phyloP scores from a whole-genome alignment of 805 yeast genomes.

The Tetrapisispora taiwanensis region DNA sequence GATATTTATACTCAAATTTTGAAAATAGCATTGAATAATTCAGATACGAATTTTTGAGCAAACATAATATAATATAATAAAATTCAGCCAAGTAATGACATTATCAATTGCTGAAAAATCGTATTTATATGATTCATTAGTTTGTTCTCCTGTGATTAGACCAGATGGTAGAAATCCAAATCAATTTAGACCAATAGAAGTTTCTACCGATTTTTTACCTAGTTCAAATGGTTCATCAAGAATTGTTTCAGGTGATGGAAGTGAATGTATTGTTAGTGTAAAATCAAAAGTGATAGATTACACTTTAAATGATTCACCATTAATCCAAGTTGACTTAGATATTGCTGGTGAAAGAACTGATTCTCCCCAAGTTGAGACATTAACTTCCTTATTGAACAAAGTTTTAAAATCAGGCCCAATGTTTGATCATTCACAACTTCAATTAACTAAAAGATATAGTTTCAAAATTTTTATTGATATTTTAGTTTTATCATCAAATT shows the following conservation, averaged over 20 bases:
- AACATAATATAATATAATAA: too few relatives aligned
- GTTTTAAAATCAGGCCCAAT: conserved; percentile 15
- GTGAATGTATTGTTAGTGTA: conserved; percentile 86
- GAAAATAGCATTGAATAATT: too few relatives aligned
- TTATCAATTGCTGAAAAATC: conserved; percentile 69
- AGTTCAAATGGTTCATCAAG: conserved; percentile 89
- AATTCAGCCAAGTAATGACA: conserved; percentile 49
- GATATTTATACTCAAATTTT: too few relatives aligned
- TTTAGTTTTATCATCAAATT: conserved; percentile 61
- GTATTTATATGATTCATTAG: conserved; percentile 65
- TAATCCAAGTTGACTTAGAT: conserved; percentile 71
- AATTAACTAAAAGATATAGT: conserved; percentile 62
- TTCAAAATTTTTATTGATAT: conserved; percentile 74
- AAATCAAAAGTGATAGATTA: conserved; percentile 69
- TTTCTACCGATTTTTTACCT: conserved; percentile 70
- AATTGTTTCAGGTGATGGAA: conserved; percentile 77
- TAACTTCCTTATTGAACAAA: conserved; percentile 44
- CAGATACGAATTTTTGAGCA: too few relatives aligned
- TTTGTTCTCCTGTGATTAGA: conserved; percentile 50
- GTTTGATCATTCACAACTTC: conserved; percentile 43
- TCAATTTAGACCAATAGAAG: conserved; percentile 82
- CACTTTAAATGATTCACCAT: conserved; percentile 36
- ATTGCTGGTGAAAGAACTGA: conserved; percentile 76
- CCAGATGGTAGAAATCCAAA: conserved; percentile 72
- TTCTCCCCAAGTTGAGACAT: conserved; percentile 52